Evolutionary conservation across 352 stramenopile genomes (phyloP).

Genomic region (Phytophthora sp.): DNA sequence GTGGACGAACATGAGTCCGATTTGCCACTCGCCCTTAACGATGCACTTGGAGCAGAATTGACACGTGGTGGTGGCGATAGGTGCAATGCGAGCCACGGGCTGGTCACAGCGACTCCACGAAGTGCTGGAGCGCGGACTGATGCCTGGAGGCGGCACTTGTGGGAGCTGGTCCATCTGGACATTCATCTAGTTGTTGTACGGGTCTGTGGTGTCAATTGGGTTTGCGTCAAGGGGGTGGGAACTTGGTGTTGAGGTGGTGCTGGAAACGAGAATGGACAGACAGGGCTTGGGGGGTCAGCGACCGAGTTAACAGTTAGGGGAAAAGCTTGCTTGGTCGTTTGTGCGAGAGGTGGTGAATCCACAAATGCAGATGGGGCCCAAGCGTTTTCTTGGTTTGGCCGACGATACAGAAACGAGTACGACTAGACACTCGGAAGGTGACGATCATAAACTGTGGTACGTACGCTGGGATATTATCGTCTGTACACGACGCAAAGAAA

Average conservation of each 20-base stretch:
- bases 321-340: constrained; percentile 16
- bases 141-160: constrained; percentile 33
- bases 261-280: constrained; percentile 9
- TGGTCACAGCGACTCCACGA: constrained; percentile 85
- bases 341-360: constrained; percentile 20
- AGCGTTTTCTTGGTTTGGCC: constrained; percentile 2
- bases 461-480: constrained; percentile 19
- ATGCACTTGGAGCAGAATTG: constrained; percentile 75
- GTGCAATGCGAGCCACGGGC: constrained; percentile 73
- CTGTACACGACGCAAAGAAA: background rate
- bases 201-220: too few relatives aligned
- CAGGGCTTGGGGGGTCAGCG: constrained; percentile 2
- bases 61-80: constrained; percentile 79
- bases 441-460: background rate
- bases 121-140: constrained; percentile 51
- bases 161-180: constrained; percentile 55
- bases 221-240: too few relatives aligned
- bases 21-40: constrained; percentile 65
- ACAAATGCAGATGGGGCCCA: constrained; percentile 27
- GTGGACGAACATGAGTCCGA: constrained; percentile 88
- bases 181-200: too few relatives aligned
- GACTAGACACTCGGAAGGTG: constrained; percentile 12
- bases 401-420: constrained; percentile 13
- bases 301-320: background rate
- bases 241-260: background rate